Evolutionary conservation across 2,329 filamentous ascomycete species (phyloP), one percentile per base, ranked within the genome.

Genomic region (Venturia asperata): DNA sequence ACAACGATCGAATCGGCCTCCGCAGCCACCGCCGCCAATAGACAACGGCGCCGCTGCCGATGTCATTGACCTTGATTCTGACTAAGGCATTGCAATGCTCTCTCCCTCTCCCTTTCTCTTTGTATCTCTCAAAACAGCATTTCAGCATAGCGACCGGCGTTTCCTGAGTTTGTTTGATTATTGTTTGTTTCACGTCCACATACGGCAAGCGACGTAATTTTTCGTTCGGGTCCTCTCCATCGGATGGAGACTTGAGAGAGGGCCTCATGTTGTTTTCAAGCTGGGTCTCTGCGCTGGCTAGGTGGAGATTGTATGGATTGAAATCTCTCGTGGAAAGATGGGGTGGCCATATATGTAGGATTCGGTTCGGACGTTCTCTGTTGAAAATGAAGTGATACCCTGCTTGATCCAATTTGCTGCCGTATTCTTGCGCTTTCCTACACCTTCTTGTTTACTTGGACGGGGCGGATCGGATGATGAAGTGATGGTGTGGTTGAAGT

Each of bases 261-360:
- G 47, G 24, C 21, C 24, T 27, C 13, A 11, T 27, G 9, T 52
- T 24, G 2, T 21, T 27, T 52, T 15, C 10, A 52, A 52, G 47
- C 47, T 52, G 21, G 47, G 47, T 10, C 21, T 17, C 27, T 52
- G 21, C 27, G 21, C 47, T 52, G 21, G 47, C 47, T 27, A 15
- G 47, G n/a, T 17, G 21, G 24, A 27, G n/a, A 11, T 11, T 21
- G 21, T 24, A 21, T 15, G 15, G 21, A 9, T 11, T 27, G 21
- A 49, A 9, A 10, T 21, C 21, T 52, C 24, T 52, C 24, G 4
- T 27, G 21, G 47, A 52, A 52, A 52, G 47, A 52, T 52, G 21
- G 47, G 45, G 15, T 52, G 47, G 47, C 47, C 47, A 52, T 52
- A 21, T 52, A 52, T 52, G 21, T 52, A 52, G 21, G 47, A 52